Percentiles rank a stretch among this genome's conserved stretches.
Evolutionary conservation across 1,284 basidiomycete genomes (phyloP).

Genomic region (Grifola frondosa): DNA sequence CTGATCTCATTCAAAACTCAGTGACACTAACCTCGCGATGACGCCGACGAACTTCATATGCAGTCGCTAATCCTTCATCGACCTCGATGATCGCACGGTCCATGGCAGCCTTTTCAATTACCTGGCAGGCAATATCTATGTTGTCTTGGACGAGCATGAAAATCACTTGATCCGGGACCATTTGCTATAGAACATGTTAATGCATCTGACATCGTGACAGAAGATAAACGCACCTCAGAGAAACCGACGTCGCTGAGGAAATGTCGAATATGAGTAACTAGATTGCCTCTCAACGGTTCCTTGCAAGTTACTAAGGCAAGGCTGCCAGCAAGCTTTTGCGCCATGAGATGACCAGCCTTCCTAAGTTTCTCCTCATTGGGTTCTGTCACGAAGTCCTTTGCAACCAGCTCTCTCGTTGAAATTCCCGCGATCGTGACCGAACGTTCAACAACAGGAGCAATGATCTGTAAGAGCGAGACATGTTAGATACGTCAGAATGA

Average conservation of each 20-base stretch:
- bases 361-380: constrained; percentile 89
- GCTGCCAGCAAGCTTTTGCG: constrained; percentile 94
- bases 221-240: constrained; percentile 57
- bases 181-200: constrained; percentile 45
- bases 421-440: constrained; percentile 99
- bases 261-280: constrained; percentile 86
- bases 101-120: constrained; percentile 98
- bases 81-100: constrained; percentile 95
- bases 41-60: constrained; percentile 84
- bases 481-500: not conserved
- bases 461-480: constrained; percentile 63
- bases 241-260: constrained; percentile 85
- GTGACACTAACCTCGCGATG: constrained; percentile 73
- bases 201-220: too few species aligned
- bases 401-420: constrained; percentile 92
- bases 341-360: constrained; percentile 94
- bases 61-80: constrained; percentile 83
- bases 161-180: constrained; percentile 71
- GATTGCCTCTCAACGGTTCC: constrained; percentile 92
- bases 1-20: too few species aligned
- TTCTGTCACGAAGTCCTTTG: constrained; percentile 97
- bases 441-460: constrained; percentile 95
- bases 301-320: constrained; percentile 98
- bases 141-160: constrained; percentile 90
- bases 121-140: constrained; percentile 89